Evolutionary conservation across 768 basidiomycete genomes (phyloP), one percentile per base, ranked within the genome.

Genomic region (Mycena pura): DNA sequence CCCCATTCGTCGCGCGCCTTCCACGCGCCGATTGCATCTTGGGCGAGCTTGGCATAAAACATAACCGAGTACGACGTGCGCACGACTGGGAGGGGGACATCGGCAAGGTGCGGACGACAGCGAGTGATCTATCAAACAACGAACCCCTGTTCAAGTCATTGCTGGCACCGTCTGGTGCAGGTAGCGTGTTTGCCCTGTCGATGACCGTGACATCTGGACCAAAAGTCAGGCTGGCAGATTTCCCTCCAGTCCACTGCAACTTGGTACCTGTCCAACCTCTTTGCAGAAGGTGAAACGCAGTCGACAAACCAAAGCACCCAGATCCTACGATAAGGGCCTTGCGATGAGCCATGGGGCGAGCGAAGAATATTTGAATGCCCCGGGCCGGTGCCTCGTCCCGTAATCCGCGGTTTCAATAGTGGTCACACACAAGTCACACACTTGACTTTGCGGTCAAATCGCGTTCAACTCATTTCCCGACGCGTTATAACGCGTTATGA

Each of bases 271-370:
- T 80, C 74, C 88, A 95, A 17, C 91, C 89, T 60, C 87, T 77
- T 54, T 77, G 72, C 47, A 96, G 78, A 50, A 96, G 86, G 70
- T 93, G 87, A 65, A 87, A 83, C 2, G 94, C 95, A 0, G 95
- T 91, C 17, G 93, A 95, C 48, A 93, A 77, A 6, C 95, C 95
- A 71, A 96, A 96, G 64, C 88, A 88, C 5, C 93, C 93, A 38
- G 91, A 88, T 25, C 93, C 93, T 40, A 93, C 79, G 61, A 95
- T 88, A 51, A 94, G 69, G 43, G 89, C 77, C 49, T 72, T 75
- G 67, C 77, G 69, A 57, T 75, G 47, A 57, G 61, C 66, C 60
- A 70, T 70, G 65, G 66, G 65, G 70, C 73, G 74, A 58, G 14
- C 58, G 63, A 51, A 50, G 31, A 19, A 32, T 25, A 28, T 32